phyloP scores from a whole-genome alignment of 352 stramenopile species.

The Pythium sp. region DNA sequence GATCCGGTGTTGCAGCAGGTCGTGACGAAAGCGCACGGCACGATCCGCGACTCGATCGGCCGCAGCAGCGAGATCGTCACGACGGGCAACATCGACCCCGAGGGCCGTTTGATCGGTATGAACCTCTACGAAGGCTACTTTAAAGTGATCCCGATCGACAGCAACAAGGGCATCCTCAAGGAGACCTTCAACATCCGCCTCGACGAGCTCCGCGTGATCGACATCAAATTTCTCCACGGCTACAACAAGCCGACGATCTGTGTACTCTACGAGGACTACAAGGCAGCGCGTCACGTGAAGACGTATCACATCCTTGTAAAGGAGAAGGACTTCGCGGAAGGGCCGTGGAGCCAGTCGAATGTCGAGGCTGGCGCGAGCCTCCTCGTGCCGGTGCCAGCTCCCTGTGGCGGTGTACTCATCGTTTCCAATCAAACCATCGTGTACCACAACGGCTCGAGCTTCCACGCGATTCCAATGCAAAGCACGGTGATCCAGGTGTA shows the following conservation, averaged over 20 bases:
- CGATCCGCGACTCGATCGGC: conserved; percentile 83
- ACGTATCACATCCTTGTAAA: conserved; percentile 90
- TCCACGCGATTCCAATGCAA: conserved; percentile 90
- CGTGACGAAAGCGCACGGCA: conserved; percentile 84
- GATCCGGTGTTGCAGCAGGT: conserved; percentile 64
- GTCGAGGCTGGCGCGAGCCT: conserved; percentile 86
- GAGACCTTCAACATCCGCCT: conserved; percentile 92
- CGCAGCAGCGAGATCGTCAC: conserved; percentile 88
- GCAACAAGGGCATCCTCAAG: conserved; percentile 65
- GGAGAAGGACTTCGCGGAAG: conserved; percentile 89
- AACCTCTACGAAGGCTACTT: conserved; percentile 92
- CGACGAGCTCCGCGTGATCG: conserved; percentile 91
- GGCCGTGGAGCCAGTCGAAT: conserved; percentile 87
- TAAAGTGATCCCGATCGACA: conserved; percentile 89
- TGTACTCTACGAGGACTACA: conserved; percentile 91
- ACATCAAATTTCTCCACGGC: conserved; percentile 92
- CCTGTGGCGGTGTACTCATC: conserved; percentile 86
- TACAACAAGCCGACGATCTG: conserved; percentile 89
- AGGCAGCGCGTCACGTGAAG: conserved; percentile 87
- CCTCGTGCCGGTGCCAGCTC: conserved; percentile 85
- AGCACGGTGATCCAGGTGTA: conserved; percentile 90
- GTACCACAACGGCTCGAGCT: conserved; percentile 88
- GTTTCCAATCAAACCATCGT: conserved; percentile 91
- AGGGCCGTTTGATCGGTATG: conserved; percentile 86
- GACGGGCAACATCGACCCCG: conserved; percentile 85